Base-by-base conservation (phyloP, 345 rosid genomes). In the Nephelium lappaceum region DNA sequence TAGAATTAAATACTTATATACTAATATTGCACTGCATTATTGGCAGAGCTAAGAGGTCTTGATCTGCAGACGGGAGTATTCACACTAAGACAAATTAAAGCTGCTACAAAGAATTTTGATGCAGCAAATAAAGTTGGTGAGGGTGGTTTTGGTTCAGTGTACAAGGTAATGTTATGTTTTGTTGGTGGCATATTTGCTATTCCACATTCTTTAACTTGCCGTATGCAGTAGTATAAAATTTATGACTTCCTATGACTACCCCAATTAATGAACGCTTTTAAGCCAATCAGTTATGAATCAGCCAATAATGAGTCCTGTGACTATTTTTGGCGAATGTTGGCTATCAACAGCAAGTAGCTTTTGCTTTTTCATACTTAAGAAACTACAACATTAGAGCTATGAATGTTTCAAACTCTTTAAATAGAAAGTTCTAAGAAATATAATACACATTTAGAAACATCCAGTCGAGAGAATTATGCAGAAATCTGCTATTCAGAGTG, bases 141-240 rank as follows among this genome's bases (percentile, higher is more conserved):
- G 87, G 95, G 95, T 83, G 97, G 97, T 73, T 91, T 91, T 80
- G 95, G 97, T 81, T 78, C 87, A 68, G 95, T 93, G 69, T 91
- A 91, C 79, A 93, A 85, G 86, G 97, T 91, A 81, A 81, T 4
- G 41, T 72, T 15, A 6, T 67, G 71, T 65, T 65, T 42, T 49
- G 49, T 24, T 31, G 11, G 39, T 38, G 27, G 72, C 38, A 8
- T 5, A 47, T 55, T 49, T 76, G 39, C 23, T 53, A 15, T 66
- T 18, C 5, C n/a, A 38, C 72, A 62, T 70, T 55, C 41, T 49
- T 53, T 58, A 25, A 70, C 3, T 77, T 74, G n/a, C 31, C 25
- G 63, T 11, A 8, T 25, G 6, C 43, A 78, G 60, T 24, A 21
- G 9, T 38, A 23, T 8, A 27, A 19, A 69, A 25, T 23, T 41